Conservation (phyloP, 257 asterid genomes). For the Nicotiana benthamiana region DNA sequence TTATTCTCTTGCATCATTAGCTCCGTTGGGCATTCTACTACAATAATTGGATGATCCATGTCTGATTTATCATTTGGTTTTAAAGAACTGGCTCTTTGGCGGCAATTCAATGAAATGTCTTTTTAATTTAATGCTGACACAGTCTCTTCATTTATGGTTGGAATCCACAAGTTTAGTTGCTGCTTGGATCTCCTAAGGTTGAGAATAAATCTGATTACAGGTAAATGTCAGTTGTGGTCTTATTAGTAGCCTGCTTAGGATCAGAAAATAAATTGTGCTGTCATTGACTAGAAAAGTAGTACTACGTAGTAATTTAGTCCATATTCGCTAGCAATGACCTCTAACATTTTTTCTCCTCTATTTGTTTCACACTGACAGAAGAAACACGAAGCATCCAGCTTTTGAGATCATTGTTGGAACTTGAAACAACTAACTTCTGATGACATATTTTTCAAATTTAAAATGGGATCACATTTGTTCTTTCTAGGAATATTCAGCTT, state of each 20-base stretch:
- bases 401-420: neutral
- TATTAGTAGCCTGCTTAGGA: neutral
- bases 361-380: neutral
- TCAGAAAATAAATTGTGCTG: neutral
- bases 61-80: neutral
- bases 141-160: neutral
- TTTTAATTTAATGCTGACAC: neutral
- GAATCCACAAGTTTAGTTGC: neutral
- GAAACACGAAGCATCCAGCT: neutral
- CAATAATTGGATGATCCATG: neutral
- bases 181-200: neutral
- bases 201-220: neutral
- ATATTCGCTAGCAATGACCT: neutral
- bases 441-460: neutral
- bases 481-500: neutral
- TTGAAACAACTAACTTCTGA: neutral
- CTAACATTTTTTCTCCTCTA: neutral
- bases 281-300: neutral
- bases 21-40: neutral
- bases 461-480: neutral
- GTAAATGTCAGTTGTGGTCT: neutral
- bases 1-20: neutral
- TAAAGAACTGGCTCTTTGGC: neutral
- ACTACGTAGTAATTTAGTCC: neutral
- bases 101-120: neutral